Base-by-base conservation (phyloP, 2,329 filamentous ascomycete species). In the Botrytis porri region DNA sequence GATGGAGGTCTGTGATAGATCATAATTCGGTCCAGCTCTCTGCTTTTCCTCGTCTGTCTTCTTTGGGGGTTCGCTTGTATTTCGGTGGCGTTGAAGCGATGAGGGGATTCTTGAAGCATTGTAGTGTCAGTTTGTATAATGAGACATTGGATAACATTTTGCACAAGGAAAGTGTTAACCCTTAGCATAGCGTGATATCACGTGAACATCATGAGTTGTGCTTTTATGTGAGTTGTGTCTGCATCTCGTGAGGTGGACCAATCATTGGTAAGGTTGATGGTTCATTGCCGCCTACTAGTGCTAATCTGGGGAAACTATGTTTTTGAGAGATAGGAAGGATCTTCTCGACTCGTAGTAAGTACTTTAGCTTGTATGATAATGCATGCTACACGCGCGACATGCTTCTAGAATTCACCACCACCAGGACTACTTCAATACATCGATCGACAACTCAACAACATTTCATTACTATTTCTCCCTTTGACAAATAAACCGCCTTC, bases 221-320 rank as follows among this genome's bases (percentile, higher is more conserved):
- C 12, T 9, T n/a, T 37, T 25, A 41, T 51, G 29, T 18, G 8
- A 14, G 48, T 16, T 45, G 39, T n/a, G 54, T 69, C 48, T 69
- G 65, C 48, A 69, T 35, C 35, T 69, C 65, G 65, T 59, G 65
- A 69, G 29, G 20, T 69, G 6, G 16, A 59, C 48, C 35, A 69
- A 69, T 69, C 54, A 16, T 41, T 25, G 29, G n/a, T 22, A 14
- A 22, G 14, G 0, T 29, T 32, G 29, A 32, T 51, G 29, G 29
- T 22, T 37, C 8, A 54, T 54, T 29, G 51, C 51, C 51, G 51
- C n/a, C 51, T 57, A 29, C 51, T 57, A 57, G 51, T 57, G 51
- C 14, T 20, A 22, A 5, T 43, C 61, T 43, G 39, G 61, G 59
- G 4, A 25, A 39, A 61, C 25, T 25, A 22, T 60, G 57, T 60